A percentile compares a stretch with the other conserved stretches of the same genome.
These are phyloP conservation scores for Fraxinus platypoda DNA, from an alignment of 305 asterid species.

Conservation along the genomic window DNA sequence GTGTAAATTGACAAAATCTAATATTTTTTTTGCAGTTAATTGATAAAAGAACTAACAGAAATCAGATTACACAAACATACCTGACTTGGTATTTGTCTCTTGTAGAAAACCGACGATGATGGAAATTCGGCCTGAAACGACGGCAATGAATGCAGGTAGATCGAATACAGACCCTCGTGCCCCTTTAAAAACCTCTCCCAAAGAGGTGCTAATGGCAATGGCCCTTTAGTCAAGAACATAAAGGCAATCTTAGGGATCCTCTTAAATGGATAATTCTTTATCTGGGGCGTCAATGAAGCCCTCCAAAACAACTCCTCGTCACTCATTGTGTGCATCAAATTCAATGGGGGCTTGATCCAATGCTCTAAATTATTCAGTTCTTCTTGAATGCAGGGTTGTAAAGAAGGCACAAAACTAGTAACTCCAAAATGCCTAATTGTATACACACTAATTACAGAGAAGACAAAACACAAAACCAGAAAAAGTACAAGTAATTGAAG, in stretches of 20 bases:
- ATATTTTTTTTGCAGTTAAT: neutral
- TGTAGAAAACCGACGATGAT: slow-evolving; percentile 62
- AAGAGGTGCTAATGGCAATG: slow-evolving; percentile 78
- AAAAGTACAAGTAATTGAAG: slow-evolving; percentile 57
- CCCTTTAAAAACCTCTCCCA: slow-evolving; percentile 96
- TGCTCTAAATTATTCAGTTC: slow-evolving; percentile 30
- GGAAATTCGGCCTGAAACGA: slow-evolving; percentile 59
- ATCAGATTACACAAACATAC: slow-evolving; percentile 31
- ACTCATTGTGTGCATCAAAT: slow-evolving; percentile 72
- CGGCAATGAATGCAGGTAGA: slow-evolving; percentile 80
- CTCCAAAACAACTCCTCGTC: slow-evolving; percentile 83
- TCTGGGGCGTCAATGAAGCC: slow-evolving; percentile 64
- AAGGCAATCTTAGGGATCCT: slow-evolving; percentile 86
- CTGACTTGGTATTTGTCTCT: slow-evolving; percentile 88
- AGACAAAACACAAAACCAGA: slow-evolving; percentile 60
- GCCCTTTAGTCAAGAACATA: slow-evolving; percentile 93
- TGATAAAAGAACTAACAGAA: neutral
- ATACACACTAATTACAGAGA: slow-evolving; percentile 67
- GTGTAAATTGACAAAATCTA: neutral
- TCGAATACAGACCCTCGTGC: slow-evolving; percentile 58
- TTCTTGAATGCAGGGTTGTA: slow-evolving; percentile 46
- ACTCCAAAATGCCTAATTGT: slow-evolving; percentile 66
- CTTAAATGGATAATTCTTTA: slow-evolving; percentile 63
- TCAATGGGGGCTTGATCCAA: slow-evolving; percentile 66
- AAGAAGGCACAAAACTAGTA: slow-evolving; percentile 32